Conservation (phyloP, 768 basidiomycete species). For the Tylopilus plumbeoviolaceoides region DNA sequence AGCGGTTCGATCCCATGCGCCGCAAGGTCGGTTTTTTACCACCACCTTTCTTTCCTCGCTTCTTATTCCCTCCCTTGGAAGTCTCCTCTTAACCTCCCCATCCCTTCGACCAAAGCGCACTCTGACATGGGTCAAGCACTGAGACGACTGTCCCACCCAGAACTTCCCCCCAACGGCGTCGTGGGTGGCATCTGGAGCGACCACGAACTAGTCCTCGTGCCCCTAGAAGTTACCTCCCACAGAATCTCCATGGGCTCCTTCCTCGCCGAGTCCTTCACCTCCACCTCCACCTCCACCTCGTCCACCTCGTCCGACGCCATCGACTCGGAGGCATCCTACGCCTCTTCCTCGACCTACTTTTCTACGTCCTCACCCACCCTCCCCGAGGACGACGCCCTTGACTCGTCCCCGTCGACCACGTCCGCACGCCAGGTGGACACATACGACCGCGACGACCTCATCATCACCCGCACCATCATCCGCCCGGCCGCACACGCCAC, state of each 20-base stretch:
- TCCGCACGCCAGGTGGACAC: conserved; percentile 23
- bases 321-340: conserved; percentile 4
- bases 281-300: conserved; percentile 8
- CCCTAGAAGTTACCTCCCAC: conserved; percentile 22
- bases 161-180: conserved; percentile 12
- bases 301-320: too few species aligned
- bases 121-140: conserved; percentile 30
- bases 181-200: conserved; percentile 33
- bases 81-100: conserved; percentile 7
- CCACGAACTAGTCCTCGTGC: conserved; percentile 33
- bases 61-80: conserved; percentile 24
- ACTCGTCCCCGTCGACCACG: conserved; percentile 6
- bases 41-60: conserved; percentile 16
- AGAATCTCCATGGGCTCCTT: conserved; percentile 17
- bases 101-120: conserved; percentile 8
- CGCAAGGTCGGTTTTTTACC: conserved; percentile 22
- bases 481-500: conserved; percentile 30
- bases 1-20: conserved; percentile 32
- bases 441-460: conserved; percentile 29
- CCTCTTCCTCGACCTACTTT: conserved; percentile 22
- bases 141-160: conserved; percentile 20
- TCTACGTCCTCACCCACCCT: conserved; percentile 14
- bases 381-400: conserved; percentile 5
- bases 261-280: conserved; percentile 14
- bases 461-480: conserved; percentile 36